phyloP scores from a whole-genome alignment of 768 basidiomycete genomes.

The Brasilioporus rufonigricans region DNA sequence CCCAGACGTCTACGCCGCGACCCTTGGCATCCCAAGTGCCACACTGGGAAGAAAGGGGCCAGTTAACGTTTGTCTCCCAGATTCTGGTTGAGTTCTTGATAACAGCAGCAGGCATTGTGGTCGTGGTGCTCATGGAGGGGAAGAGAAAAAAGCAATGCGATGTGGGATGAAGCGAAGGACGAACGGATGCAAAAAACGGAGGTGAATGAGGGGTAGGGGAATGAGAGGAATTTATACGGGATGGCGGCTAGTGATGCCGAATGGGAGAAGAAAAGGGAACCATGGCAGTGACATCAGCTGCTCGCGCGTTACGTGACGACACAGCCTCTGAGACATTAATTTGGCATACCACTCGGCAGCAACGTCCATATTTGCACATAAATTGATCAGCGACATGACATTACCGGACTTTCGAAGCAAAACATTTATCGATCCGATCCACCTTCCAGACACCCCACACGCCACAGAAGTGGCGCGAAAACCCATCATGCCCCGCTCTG shows the following conservation, averaged over 20 bases:
- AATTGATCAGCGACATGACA: slow-evolving; percentile 5
- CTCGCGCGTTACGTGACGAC: slow-evolving; percentile 21
- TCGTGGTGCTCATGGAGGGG: slow-evolving; percentile 20
- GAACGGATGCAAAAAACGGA: slow-evolving; percentile 1
- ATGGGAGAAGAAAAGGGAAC: slow-evolving; percentile 29
- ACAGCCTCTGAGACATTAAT: slow-evolving; percentile 29
- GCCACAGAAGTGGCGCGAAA: slow-evolving; percentile 19
- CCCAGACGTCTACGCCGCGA: slow-evolving; percentile 73
- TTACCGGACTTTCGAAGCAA: slow-evolving; percentile 5
- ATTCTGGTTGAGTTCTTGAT: slow-evolving; percentile 67
- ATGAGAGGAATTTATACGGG: slow-evolving; percentile 29
- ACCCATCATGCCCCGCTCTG: too few species aligned
- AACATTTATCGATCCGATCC: slow-evolving; percentile 22
- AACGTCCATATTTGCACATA: slow-evolving; percentile 10
- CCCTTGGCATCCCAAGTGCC: slow-evolving; percentile 67
- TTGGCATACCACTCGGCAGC: slow-evolving; percentile 2
- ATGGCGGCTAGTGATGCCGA: slow-evolving; percentile 24
- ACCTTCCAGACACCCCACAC: slow-evolving; percentile 9
- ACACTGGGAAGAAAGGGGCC: slow-evolving; percentile 65
- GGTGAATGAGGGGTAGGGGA: slow-evolving; percentile 2
- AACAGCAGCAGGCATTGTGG: slow-evolving; percentile 31
- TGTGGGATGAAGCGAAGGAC: background rate
- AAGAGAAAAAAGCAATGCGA: background rate
- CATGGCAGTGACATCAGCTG: slow-evolving; percentile 34
- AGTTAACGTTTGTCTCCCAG: slow-evolving; percentile 68